Conservation (phyloP, 352 stramenopile species). For the Halophytophthora batemanensis region DNA sequence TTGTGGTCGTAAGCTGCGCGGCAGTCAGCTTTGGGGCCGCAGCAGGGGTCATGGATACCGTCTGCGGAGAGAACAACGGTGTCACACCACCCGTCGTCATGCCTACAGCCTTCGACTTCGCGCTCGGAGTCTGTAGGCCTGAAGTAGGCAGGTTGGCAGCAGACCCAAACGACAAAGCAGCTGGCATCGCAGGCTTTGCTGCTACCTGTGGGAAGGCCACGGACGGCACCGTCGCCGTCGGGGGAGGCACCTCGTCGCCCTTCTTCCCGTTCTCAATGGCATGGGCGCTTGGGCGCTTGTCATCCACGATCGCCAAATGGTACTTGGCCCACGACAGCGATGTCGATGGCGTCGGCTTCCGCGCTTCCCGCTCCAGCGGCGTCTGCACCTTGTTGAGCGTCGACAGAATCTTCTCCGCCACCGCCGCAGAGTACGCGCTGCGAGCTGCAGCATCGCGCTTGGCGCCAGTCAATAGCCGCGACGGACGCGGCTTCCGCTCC, state of each 20-base stretch:
- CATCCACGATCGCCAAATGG: conserved; percentile 56
- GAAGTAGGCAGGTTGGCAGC: conserved; percentile 9
- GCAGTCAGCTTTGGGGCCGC: not conserved
- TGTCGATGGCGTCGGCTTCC: conserved; percentile 73
- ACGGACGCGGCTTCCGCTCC: conserved; percentile 57
- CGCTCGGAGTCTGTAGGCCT: conserved; percentile 11
- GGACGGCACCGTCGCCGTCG: conserved; percentile 50
- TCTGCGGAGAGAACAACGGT: conserved; percentile 29
- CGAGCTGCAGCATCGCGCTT: conserved; percentile 53
- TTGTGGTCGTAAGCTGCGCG: conserved; percentile 18
- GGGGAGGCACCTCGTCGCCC: conserved; percentile 42
- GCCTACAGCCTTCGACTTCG: conserved; percentile 16
- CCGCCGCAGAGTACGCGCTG: conserved; percentile 70
- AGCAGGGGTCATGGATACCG: conserved; percentile 38
- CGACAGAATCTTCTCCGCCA: conserved; percentile 76
- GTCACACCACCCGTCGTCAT: conserved; percentile 6
- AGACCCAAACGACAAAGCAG: conserved; percentile 3
- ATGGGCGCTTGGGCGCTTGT: conserved; percentile 11
- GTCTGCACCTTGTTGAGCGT: conserved; percentile 83
- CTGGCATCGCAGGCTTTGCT: conserved; percentile 3
- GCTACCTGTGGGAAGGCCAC: conserved; percentile 31
- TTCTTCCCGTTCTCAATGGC: conserved; percentile 25
- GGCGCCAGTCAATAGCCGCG: conserved; percentile 65
- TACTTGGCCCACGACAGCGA: conserved; percentile 86
- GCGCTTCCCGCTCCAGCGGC: conserved; percentile 63